Evolutionary conservation across 345 rosid genomes (phyloP), one percentile per base, ranked within the genome.

Genomic region (Syzygium aqueum): DNA sequence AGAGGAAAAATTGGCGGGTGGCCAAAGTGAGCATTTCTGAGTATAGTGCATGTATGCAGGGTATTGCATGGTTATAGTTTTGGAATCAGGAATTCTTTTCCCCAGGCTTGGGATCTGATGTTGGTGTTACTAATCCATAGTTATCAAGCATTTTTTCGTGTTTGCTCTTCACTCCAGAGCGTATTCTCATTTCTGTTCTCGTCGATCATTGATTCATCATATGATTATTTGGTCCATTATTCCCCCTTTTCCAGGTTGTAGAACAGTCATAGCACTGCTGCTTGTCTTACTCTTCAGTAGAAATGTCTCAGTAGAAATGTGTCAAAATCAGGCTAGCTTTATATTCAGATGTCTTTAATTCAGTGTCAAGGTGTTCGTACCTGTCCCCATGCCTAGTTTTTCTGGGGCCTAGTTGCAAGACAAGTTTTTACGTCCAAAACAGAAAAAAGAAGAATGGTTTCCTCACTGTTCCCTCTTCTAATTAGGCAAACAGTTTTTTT

Each of bases 401-500:
- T 9, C 80, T 73, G 80, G 80, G 80, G 46, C 40, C 19, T 73
- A 73, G 46, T 73, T 19, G 80, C 80, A 33, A 73, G 25, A 73
- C 46, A 73, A 73, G 80, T 73, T 73, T 73, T 73, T 73, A 73
- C 19, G 27, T 73, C 14, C 82, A 73, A 73, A 73, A 73, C 15
- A 22, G 49, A 17, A 67, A 33, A 67, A 17, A 67, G 23, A 33
- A 67, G 6, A 67, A 37, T 49, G 82, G 82, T 37, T 73, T 73
- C 49, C 86, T 43, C 22, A 28, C 61, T 89, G 78, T 80, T 85
- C 83, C 85, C 59, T 85, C 87, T 73, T 53, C 65, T 85, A 52
- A 50, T 53, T 30, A 77, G 85, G 78, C 84, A 89, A 49, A 19
- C 21, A 28, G 16, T 54, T 84, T 43, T 43, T 84, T 43, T 43